A percentile compares a stretch with the other conserved stretches of the same genome.
Evolutionary conservation across 1,284 basidiomycete species (phyloP).

Genomic region (Pterulicium gracile): DNA sequence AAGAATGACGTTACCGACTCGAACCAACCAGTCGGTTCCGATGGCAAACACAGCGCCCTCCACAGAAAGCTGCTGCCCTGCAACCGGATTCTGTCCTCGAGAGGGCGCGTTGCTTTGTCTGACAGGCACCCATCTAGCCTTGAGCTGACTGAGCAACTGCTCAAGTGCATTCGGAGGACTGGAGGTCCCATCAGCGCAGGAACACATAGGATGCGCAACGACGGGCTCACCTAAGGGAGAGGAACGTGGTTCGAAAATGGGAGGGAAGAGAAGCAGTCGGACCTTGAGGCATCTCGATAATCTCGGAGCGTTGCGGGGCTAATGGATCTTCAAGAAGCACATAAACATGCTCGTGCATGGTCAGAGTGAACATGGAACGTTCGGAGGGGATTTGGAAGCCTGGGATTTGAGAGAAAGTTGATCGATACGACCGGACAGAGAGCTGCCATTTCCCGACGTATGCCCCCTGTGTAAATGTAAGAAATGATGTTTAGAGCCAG

Average conservation of each 20-base stretch:
- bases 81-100: constrained; percentile 36
- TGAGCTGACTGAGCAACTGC: constrained; percentile 56
- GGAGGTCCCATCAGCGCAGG: neutral
- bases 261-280: constrained; percentile 30
- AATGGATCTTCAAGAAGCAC: constrained; percentile 64
- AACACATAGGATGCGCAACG: neutral
- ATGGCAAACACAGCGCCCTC: constrained; percentile 63
- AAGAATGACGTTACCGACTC: constrained; percentile 64
- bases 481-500: constrained; percentile 13
- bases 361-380: constrained; percentile 59
- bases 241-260: constrained; percentile 62
- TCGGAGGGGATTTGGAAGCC: constrained; percentile 42
- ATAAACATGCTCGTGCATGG: constrained; percentile 69
- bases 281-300: constrained; percentile 32
- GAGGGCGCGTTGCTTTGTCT: constrained; percentile 36
- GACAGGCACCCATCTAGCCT: constrained; percentile 63
- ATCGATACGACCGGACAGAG: constrained; percentile 61
- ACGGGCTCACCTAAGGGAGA: neutral
- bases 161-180: constrained; percentile 62
- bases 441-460: constrained; percentile 55
- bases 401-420: constrained; percentile 43
- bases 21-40: constrained; percentile 71
- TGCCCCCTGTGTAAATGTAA: too few species aligned
- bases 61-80: constrained; percentile 52
- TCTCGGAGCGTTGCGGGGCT: constrained; percentile 53